A percentile compares a stretch with the other conserved stretches of the same genome.
Conservation (phyloP, 257 asterid genomes). For the Gentiana straminea region DNA sequence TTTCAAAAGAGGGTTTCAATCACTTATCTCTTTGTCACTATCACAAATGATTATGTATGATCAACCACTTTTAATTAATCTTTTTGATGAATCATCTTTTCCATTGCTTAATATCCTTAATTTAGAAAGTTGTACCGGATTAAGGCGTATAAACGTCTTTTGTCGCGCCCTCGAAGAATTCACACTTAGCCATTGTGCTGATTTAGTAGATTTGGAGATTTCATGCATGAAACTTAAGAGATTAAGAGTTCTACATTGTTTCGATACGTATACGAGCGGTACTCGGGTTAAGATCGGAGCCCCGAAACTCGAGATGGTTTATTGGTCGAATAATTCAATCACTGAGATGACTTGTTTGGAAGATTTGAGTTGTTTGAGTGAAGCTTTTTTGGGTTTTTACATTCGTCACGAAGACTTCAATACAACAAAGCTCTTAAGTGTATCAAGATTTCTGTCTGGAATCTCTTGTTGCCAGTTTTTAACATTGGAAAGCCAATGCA, state of each 20-base stretch:
- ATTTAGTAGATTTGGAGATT: constrained; percentile 47
- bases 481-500: constrained; percentile 41
- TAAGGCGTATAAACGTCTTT: constrained; percentile 40
- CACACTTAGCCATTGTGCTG: constrained; percentile 35
- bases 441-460: constrained; percentile 45
- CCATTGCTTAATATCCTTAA: constrained; percentile 57
- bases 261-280: constrained; percentile 24
- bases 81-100: constrained; percentile 52
- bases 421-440: constrained; percentile 35
- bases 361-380: constrained; percentile 26
- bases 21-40: constrained; percentile 35
- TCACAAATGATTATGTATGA: constrained; percentile 37
- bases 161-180: constrained; percentile 43
- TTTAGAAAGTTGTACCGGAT: constrained; percentile 45
- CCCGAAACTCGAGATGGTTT: constrained; percentile 24
- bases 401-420: constrained; percentile 25
- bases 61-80: constrained; percentile 34
- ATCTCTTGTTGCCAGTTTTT: constrained; percentile 44
- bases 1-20: constrained; percentile 49
- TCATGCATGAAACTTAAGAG: constrained; percentile 28
- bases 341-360: constrained; percentile 35
- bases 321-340: constrained; percentile 53
- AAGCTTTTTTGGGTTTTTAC: constrained; percentile 47
- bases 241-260: constrained; percentile 39
- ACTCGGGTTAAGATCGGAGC: constrained; percentile 51